Evolutionary conservation across 1,284 basidiomycete species (phyloP).

Genomic region (Rhodotorula sp.): DNA sequence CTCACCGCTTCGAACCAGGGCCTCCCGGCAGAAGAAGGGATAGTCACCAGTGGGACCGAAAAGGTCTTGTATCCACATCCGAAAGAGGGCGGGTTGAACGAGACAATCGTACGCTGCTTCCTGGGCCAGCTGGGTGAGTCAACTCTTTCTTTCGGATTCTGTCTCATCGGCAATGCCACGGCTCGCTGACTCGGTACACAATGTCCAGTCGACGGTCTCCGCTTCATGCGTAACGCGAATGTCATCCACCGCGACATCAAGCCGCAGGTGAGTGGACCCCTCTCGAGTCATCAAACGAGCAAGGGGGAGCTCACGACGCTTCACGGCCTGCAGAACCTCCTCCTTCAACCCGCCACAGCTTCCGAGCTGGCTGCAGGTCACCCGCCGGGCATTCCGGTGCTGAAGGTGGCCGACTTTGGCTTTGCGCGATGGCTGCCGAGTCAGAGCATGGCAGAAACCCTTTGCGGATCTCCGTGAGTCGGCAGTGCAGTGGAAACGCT

Average conservation of each 20-base stretch:
- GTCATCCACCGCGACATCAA: slow-evolving; percentile 98
- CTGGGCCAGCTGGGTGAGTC: slow-evolving; percentile 79
- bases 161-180: neutral
- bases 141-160: too few relatives aligned
- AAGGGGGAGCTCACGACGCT: too few relatives aligned
- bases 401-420: slow-evolving; percentile 96
- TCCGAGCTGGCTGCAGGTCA: slow-evolving; percentile 80
- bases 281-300: neutral
- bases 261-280: slow-evolving; percentile 64
- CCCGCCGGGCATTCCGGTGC: slow-evolving; percentile 84
- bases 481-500: neutral
- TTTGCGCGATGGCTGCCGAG: slow-evolving; percentile 91
- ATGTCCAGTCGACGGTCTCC: slow-evolving; percentile 75
- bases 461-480: slow-evolving; percentile 94
- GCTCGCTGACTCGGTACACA: too few relatives aligned
- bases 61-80: slow-evolving; percentile 81
- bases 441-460: slow-evolving; percentile 91
- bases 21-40: slow-evolving; percentile 51
- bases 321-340: slow-evolving; percentile 65
- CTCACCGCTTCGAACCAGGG: slow-evolving; percentile 66
- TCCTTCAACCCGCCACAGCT: slow-evolving; percentile 76
- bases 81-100: slow-evolving; percentile 81
- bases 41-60: slow-evolving; percentile 22
- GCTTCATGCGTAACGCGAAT: slow-evolving; percentile 83
- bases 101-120: slow-evolving; percentile 88